These are phyloP conservation scores for Blumeria hordei DNA, from an alignment of 2,329 filamentous ascomycete species.

Conservation along the genomic window DNA sequence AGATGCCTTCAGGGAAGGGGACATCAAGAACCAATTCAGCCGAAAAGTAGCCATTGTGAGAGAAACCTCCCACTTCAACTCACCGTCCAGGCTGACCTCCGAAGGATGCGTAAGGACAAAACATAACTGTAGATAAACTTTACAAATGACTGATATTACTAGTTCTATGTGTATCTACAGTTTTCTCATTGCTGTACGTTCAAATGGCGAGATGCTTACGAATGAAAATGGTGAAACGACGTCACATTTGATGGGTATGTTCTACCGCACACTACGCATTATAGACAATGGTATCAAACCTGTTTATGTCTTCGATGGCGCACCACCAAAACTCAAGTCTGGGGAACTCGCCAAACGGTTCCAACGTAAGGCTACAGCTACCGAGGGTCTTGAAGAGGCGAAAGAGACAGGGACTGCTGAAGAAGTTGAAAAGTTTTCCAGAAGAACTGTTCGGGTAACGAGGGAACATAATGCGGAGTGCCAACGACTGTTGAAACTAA, in stretches of 20 bases:
- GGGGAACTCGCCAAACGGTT: slow-evolving; percentile 92
- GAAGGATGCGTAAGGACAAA: slow-evolving; percentile 29
- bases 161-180: slow-evolving; percentile 98
- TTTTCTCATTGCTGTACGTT: slow-evolving; percentile 92
- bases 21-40: slow-evolving; percentile 98
- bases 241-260: slow-evolving; percentile 97
- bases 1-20: slow-evolving; percentile 84
- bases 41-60: slow-evolving; percentile 92
- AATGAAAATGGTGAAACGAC: slow-evolving; percentile 90
- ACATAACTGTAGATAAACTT: not conserved
- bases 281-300: slow-evolving; percentile 98
- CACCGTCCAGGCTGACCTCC: slow-evolving; percentile 4
- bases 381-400: slow-evolving; percentile 74
- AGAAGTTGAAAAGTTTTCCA: slow-evolving; percentile 94
- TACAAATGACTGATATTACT: slow-evolving; percentile 6
- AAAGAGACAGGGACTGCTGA: slow-evolving; percentile 93
- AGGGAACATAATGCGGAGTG: slow-evolving; percentile 91
- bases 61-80: slow-evolving; percentile 7
- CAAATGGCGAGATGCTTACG: slow-evolving; percentile 87
- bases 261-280: slow-evolving; percentile 94
- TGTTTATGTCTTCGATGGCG: slow-evolving; percentile 91
- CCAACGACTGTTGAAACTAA: slow-evolving; percentile 69
- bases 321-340: slow-evolving; percentile 90
- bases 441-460: slow-evolving; percentile 83
- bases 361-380: slow-evolving; percentile 81